Conservation (phyloP, 2,329 filamentous ascomycete genomes). For the Camptophora hylomeconis region DNA sequence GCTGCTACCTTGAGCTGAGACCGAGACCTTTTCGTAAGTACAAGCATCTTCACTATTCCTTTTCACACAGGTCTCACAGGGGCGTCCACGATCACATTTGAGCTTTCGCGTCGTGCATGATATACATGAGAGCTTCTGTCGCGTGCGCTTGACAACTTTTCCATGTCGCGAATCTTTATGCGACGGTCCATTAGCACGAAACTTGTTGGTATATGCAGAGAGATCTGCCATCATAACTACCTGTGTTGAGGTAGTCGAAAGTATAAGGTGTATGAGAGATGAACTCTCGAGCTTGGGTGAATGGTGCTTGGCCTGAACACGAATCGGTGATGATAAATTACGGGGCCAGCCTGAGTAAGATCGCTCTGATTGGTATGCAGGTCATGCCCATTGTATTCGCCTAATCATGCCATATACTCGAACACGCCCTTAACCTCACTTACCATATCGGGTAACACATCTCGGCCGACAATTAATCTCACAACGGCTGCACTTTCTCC, state of each 20-base stretch:
- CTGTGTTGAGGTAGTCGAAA: neutral
- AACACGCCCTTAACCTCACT: too few species aligned
- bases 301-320: too few species aligned
- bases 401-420: too few species aligned
- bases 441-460: too few species aligned
- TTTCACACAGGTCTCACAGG: slow-evolving; percentile 44
- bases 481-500: too few species aligned
- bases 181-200: slow-evolving; percentile 54
- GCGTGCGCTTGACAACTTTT: slow-evolving; percentile 70
- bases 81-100: slow-evolving; percentile 26
- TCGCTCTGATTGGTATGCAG: too few species aligned
- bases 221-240: slow-evolving; percentile 10
- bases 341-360: too few species aligned
- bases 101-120: slow-evolving; percentile 30
- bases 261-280: too few species aligned
- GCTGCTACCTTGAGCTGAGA: slow-evolving; percentile 54
- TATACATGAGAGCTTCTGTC: slow-evolving; percentile 58
- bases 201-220: slow-evolving; percentile 14
- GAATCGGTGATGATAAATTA: too few species aligned
- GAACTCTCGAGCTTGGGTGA: too few species aligned
- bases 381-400: too few species aligned
- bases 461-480: too few species aligned
- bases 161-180: slow-evolving; percentile 54
- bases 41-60: slow-evolving; percentile 68
- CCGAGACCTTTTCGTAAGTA: slow-evolving; percentile 56